Base-by-base conservation (phyloP, 805 yeast genomes). In the Candida ficus region DNA sequence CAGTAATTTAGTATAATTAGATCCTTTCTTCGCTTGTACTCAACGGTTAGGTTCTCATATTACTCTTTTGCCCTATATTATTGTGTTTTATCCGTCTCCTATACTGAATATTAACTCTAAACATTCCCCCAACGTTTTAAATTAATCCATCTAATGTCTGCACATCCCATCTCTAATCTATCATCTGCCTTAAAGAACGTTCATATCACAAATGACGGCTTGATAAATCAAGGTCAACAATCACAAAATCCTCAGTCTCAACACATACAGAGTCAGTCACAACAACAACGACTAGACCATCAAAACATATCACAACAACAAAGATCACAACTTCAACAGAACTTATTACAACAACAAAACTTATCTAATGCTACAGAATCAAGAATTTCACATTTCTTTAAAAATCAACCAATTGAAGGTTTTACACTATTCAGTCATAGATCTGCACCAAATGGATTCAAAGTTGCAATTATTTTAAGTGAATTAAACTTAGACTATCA, bases 401-500 rank as follows among this genome's bases (percentile, higher is more conserved):
- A 75, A 48, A 80, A 81, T 54, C 83, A 80, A 50, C 95, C 96
- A 10, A 62, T 73, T 16, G 83, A 80, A 48, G 97, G 97, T 2
- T 86, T 76, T 61, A 87, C 96, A 2, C 68, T 90, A 35, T 88
- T 76, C 48, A 85, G 76, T 54, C 95, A 63, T 78, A 82, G 95
- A 50, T 82, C 91, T 4, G 96, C 96, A 1, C 97, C 97, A 21
- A 90, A 90, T 62, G 97, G 97, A 2, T 90, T 87, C 71, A 91
- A 93, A 63, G 95, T 91, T 13, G 96, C 97, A 21, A 88, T 90
- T 33, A 82, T 88, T 23, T 68, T 93, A 44, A 77, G 88, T 43
- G 98, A 91, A 62, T 73, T 91, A 51, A 83, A 83, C 42, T 73
- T 83, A 56, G 76, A 76, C 26, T 91, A 83, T 65, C 78, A 80